A percentile compares a stretch with the other conserved stretches of the same genome.
phyloP scores from a whole-genome alignment of 2,329 filamentous ascomycete species.

The Hypoxylon sp. region DNA sequence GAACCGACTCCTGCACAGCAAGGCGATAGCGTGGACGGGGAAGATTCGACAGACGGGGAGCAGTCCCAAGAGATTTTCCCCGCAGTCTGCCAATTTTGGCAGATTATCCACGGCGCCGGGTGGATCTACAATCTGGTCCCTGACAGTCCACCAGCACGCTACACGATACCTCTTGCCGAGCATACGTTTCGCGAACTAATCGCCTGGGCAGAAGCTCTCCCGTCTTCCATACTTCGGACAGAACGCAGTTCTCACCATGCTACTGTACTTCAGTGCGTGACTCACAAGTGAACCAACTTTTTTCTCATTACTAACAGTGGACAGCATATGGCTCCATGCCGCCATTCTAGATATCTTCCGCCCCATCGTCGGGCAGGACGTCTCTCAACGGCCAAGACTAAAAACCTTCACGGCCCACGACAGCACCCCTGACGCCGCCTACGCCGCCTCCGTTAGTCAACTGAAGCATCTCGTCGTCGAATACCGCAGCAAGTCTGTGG shows the following conservation, averaged over 20 bases:
- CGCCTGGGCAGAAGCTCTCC: slow-evolving; percentile 53
- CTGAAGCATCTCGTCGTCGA: slow-evolving; percentile 54
- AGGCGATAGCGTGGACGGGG: not conserved
- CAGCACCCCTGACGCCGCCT: slow-evolving; percentile 50
- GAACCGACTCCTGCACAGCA: not conserved
- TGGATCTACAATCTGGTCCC: slow-evolving; percentile 48
- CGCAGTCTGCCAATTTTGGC: slow-evolving; percentile 53
- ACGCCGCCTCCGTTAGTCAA: slow-evolving; percentile 52
- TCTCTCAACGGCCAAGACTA: slow-evolving; percentile 28
- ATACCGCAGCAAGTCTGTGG: slow-evolving; percentile 51
- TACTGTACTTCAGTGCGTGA: slow-evolving; percentile 53
- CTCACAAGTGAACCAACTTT: not conserved
- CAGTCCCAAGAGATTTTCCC: slow-evolving; percentile 48
- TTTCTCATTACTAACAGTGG: slow-evolving; percentile 1
- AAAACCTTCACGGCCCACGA: slow-evolving; percentile 50
- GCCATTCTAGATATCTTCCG: slow-evolving; percentile 54
- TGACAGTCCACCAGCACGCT: slow-evolving; percentile 25
- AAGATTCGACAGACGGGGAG: slow-evolving; percentile 21
- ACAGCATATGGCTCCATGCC: slow-evolving; percentile 57
- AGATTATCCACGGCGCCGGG: slow-evolving; percentile 51
- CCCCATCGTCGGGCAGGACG: slow-evolving; percentile 42
- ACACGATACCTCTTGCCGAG: slow-evolving; percentile 50
- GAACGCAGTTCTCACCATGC: slow-evolving; percentile 52
- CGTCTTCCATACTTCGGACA: slow-evolving; percentile 43
- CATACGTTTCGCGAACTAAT: slow-evolving; percentile 55